Conservation (phyloP, 345 rosid species). For the Euphorbia peplus region DNA sequence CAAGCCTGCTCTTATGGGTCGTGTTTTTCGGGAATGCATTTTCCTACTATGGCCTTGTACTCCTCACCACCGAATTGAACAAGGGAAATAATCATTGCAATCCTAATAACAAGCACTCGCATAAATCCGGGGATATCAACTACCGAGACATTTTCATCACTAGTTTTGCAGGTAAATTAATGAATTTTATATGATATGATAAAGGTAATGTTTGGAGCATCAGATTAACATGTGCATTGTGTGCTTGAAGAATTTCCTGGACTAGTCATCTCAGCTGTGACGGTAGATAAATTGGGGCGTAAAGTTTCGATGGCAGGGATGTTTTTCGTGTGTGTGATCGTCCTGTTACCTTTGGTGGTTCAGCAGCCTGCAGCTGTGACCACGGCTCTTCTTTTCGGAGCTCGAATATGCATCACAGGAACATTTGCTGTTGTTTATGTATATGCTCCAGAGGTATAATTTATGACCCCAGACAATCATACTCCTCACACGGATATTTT, state of each 20-base stretch:
- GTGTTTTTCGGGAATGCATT: conserved; percentile 89
- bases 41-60: conserved; percentile 79
- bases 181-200: too few species aligned
- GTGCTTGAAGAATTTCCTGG: conserved; percentile 73
- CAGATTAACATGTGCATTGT: conserved; percentile 17
- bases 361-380: conserved; percentile 59
- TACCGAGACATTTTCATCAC: conserved; percentile 76
- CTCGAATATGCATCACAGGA: conserved; percentile 81
- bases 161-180: conserved; percentile 70
- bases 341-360: conserved; percentile 69
- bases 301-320: conserved; percentile 72
- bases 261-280: conserved; percentile 64
- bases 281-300: conserved; percentile 81
- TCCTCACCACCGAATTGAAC: conserved; percentile 86
- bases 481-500: too few species aligned
- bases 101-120: conserved; percentile 21
- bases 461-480: too few species aligned
- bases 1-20: conserved; percentile 78
- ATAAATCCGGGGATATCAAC: conserved; percentile 39
- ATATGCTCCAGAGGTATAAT: conserved; percentile 84
- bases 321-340: conserved; percentile 66
- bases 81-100: conserved; percentile 43
- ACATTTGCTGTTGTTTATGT: conserved; percentile 67
- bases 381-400: conserved; percentile 66
- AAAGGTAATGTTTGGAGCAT: background rate